These are phyloP conservation scores for Pythium biforme DNA, from an alignment of 352 stramenopile species.

Conservation along the genomic window DNA sequence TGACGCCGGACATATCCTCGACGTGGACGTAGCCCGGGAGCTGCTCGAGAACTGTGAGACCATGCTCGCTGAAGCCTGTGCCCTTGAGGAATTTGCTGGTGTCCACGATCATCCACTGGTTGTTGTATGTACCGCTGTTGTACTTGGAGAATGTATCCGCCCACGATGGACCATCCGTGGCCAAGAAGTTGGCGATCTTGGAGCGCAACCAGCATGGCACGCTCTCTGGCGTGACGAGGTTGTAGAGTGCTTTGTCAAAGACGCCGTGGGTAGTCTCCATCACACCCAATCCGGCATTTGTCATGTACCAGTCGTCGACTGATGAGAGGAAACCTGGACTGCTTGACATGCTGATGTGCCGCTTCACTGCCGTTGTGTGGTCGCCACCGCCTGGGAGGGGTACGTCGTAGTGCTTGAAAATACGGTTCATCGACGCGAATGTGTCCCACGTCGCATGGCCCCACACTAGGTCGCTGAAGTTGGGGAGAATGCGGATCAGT, in stretches of 20 bases:
- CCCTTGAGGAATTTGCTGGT: conserved; percentile 47
- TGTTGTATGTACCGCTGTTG: conserved; percentile 84
- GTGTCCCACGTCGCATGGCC: conserved; percentile 72
- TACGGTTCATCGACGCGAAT: conserved; percentile 71
- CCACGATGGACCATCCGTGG: conserved; percentile 47
- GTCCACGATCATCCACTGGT: conserved; percentile 85
- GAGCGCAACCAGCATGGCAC: conserved; percentile 67
- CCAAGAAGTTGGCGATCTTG: conserved; percentile 53
- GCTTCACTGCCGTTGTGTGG: conserved; percentile 18
- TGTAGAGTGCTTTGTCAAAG: conserved; percentile 54
- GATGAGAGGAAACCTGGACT: conserved; percentile 76
- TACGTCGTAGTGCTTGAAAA: conserved; percentile 83
- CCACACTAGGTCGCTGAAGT: conserved; percentile 62
- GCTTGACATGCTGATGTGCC: conserved; percentile 68
- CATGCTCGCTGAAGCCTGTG: conserved; percentile 38
- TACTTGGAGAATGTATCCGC: conserved; percentile 41
- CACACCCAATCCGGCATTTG: conserved; percentile 41
- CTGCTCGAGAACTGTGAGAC: conserved; percentile 72
- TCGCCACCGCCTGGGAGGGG: conserved; percentile 30
- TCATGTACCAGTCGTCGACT: conserved; percentile 83
- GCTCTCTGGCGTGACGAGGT: conserved; percentile 40
- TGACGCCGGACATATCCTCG: conserved; percentile 47
- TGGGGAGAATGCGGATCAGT: conserved; percentile 58
- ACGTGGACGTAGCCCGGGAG: conserved; percentile 55
- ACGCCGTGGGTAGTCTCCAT: conserved; percentile 77